Conservation (phyloP, 345 rosid species). For the Citrus trifoliata region DNA sequence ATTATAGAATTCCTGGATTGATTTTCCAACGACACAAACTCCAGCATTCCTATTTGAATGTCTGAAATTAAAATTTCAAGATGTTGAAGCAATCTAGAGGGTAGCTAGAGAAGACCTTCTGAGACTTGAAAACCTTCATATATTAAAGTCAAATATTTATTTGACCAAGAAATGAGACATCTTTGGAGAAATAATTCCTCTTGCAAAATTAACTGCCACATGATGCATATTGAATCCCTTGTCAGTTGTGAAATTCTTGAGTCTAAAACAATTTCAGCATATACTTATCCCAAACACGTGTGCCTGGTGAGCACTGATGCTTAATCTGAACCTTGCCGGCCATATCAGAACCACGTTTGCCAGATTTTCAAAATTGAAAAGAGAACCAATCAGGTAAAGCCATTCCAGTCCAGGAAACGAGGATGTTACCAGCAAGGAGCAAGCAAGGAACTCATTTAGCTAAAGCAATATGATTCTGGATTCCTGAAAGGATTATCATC, state of each 20-base stretch:
- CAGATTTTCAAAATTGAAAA: neutral
- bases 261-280: neutral
- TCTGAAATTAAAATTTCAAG: neutral
- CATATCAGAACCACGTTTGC: neutral
- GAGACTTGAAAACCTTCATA: neutral
- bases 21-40: neutral
- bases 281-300: neutral
- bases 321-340: neutral
- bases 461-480: neutral
- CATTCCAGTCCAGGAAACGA: neutral
- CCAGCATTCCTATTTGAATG: neutral
- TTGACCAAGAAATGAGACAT: neutral
- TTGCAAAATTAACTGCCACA: neutral
- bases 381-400: neutral
- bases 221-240: neutral
- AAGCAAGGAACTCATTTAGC: neutral
- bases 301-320: neutral
- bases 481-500: slow-evolving; percentile 2
- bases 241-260: neutral
- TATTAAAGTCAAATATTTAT: neutral
- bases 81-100: neutral
- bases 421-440: neutral
- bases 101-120: neutral
- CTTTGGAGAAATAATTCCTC: neutral
- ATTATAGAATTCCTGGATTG: neutral